Conservation (phyloP, 2,329 filamentous ascomycete species). For the Bretziella fagacearum region DNA sequence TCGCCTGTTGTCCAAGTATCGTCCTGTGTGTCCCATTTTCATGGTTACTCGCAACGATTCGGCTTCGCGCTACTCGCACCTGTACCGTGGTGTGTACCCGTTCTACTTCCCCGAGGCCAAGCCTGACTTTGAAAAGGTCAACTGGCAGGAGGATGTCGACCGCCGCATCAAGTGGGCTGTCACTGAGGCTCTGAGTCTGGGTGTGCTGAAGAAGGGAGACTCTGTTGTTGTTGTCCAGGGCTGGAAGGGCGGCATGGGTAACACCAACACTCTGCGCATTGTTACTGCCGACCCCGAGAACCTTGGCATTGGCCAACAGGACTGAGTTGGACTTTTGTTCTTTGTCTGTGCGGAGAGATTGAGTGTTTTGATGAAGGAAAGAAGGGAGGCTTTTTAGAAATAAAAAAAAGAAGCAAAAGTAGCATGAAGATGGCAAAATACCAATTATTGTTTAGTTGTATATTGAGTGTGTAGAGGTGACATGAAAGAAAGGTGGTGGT, state of each 20-base stretch:
- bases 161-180: conserved; percentile 96
- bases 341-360: background rate
- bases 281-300: conserved; percentile 43
- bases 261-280: conserved; percentile 66
- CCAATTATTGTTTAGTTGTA: background rate
- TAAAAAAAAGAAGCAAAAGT: background rate
- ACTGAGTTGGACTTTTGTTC: conserved; percentile 7
- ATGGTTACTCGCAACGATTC: conserved; percentile 85
- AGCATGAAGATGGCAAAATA: background rate
- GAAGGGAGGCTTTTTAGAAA: no score
- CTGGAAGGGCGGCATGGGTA: conserved; percentile 82
- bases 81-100: conserved; percentile 96
- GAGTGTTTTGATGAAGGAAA: background rate
- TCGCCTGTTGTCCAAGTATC: conserved; percentile 93
- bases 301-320: conserved; percentile 35
- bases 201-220: conserved; percentile 54
- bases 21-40: conserved; percentile 96
- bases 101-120: conserved; percentile 88
- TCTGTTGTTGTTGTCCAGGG: conserved; percentile 72
- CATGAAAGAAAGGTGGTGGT: background rate
- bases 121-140: conserved; percentile 80
- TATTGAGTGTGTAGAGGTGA: background rate
- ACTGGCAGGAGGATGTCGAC: conserved; percentile 99
- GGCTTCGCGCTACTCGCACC: conserved; percentile 76
- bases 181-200: conserved; percentile 66